These are phyloP conservation scores for Tulasnella sp. DNA, from an alignment of 768 basidiomycete genomes.

Conservation along the genomic window DNA sequence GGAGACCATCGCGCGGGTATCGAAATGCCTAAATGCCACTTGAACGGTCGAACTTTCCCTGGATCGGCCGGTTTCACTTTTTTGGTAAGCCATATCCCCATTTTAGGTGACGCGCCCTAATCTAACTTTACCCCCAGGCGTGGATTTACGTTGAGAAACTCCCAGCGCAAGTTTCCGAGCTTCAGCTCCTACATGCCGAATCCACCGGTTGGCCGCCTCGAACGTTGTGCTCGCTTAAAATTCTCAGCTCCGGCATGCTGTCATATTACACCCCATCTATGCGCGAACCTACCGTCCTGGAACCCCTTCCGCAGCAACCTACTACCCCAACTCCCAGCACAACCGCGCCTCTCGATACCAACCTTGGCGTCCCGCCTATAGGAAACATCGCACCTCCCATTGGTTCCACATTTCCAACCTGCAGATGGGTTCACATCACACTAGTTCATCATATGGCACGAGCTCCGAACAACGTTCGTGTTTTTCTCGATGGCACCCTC, in stretches of 20 bases:
- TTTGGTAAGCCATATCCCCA: constrained; percentile 45
- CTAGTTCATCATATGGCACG: constrained; percentile 44
- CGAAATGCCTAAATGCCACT: constrained; percentile 31
- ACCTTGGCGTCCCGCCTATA: not conserved
- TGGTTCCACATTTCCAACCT: not conserved
- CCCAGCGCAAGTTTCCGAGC: constrained; percentile 38
- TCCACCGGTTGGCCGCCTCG: constrained; percentile 20
- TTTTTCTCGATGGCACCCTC: constrained; percentile 71
- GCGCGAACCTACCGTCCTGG: constrained; percentile 25
- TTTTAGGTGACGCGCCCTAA: not conserved
- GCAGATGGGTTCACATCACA: constrained; percentile 63
- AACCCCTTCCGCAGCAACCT: constrained; percentile 13
- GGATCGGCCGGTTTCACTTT: constrained; percentile 60
- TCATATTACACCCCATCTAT: constrained; percentile 27
- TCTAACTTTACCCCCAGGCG: constrained; percentile 37
- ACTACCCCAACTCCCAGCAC: not conserved
- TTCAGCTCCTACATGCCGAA: constrained; percentile 21
- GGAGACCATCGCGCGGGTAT: constrained; percentile 53
- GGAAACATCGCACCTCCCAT: not conserved
- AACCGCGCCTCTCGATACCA: not conserved
- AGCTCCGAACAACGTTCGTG: constrained; percentile 36
- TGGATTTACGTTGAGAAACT: constrained; percentile 52
- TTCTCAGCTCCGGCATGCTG: constrained; percentile 28
- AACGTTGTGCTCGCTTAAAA: constrained; percentile 20
- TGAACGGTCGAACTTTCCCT: constrained; percentile 53